Percentiles rank a stretch among this genome's conserved stretches.
These are phyloP conservation scores for Testicularia cyperi DNA, from an alignment of 1,284 basidiomycete genomes.

Conservation along the genomic window DNA sequence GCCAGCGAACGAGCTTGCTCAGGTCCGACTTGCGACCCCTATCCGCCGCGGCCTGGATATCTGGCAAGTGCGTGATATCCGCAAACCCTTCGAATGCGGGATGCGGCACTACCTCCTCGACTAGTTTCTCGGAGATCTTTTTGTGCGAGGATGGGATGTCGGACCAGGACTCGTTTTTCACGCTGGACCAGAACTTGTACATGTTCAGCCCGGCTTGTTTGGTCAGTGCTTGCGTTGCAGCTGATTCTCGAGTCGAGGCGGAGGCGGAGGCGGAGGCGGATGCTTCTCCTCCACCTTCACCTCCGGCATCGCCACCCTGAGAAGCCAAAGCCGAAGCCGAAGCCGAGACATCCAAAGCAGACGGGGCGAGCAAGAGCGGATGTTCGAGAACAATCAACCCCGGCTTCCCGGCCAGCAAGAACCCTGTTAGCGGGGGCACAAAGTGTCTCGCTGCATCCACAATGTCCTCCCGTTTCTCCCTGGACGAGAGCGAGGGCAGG, in stretches of 20 bases:
- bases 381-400: slow-evolving; percentile 45
- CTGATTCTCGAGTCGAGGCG: too few relatives aligned
- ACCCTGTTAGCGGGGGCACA: slow-evolving; percentile 32
- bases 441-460: slow-evolving; percentile 16
- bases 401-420: slow-evolving; percentile 49
- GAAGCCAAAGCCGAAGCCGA: too few relatives aligned
- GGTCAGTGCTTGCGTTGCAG: too few relatives aligned
- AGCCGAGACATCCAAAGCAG: too few relatives aligned
- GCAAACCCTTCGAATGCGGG: slow-evolving; percentile 13
- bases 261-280: slow-evolving; percentile 6
- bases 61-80: slow-evolving; percentile 37
- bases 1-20: slow-evolving; percentile 23
- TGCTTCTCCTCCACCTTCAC: too few relatives aligned
- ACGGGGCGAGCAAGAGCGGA: too few relatives aligned
- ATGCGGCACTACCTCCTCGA: neutral
- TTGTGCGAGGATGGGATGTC: slow-evolving; percentile 46
- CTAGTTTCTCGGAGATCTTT: slow-evolving; percentile 42
- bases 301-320: too few relatives aligned
- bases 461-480: slow-evolving; percentile 41
- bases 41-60: slow-evolving; percentile 13
- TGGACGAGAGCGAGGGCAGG: slow-evolving; percentile 39
- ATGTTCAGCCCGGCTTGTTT: too few relatives aligned
- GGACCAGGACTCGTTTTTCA: slow-evolving; percentile 34
- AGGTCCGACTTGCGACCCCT: slow-evolving; percentile 32
- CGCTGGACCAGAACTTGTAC: slow-evolving; percentile 39